Conservation (phyloP, 257 asterid species). For the Henckelia pumila region DNA sequence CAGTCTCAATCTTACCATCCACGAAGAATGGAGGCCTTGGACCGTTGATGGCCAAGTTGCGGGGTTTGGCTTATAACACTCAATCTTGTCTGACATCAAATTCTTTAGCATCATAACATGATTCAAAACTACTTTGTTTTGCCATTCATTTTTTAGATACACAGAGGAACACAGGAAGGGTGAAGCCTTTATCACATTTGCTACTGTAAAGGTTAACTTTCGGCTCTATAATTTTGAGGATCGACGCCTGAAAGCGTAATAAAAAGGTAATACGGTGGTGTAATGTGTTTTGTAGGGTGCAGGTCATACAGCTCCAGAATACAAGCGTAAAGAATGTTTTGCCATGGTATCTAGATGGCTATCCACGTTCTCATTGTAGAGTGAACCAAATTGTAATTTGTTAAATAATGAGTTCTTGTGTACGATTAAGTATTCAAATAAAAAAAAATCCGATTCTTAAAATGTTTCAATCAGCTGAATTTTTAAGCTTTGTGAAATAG, state of each 20-base stretch:
- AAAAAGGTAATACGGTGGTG: background rate
- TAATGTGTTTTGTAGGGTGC: conserved; percentile 23
- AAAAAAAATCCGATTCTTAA: too few relatives aligned
- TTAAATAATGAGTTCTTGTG: too few relatives aligned
- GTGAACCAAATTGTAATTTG: too few relatives aligned
- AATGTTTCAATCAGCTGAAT: too few relatives aligned
- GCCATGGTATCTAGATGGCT: conserved; percentile 24
- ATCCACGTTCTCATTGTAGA: background rate
- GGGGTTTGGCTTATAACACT: conserved; percentile 36
- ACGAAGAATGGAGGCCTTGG: conserved; percentile 40
- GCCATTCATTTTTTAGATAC: conserved; percentile 17
- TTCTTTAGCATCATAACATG: too few relatives aligned
- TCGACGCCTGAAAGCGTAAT: background rate
- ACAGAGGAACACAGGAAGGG: conserved; percentile 22
- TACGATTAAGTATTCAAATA: too few relatives aligned
- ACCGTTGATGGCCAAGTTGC: conserved; percentile 31
- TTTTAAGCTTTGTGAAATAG: too few relatives aligned
- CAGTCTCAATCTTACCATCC: conserved; percentile 24
- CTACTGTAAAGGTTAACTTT: conserved; percentile 26
- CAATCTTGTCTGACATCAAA: too few relatives aligned
- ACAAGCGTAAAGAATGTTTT: conserved; percentile 17
- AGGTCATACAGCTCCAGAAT: conserved; percentile 28
- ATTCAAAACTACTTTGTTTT: background rate
- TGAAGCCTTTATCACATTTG: conserved; percentile 27
- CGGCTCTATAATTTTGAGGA: background rate